Percentiles rank a stretch among this genome's conserved stretches.
Evolutionary conservation across 495 filamentous ascomycete species (phyloP).

Genomic region (Bacidia gigantensis): DNA sequence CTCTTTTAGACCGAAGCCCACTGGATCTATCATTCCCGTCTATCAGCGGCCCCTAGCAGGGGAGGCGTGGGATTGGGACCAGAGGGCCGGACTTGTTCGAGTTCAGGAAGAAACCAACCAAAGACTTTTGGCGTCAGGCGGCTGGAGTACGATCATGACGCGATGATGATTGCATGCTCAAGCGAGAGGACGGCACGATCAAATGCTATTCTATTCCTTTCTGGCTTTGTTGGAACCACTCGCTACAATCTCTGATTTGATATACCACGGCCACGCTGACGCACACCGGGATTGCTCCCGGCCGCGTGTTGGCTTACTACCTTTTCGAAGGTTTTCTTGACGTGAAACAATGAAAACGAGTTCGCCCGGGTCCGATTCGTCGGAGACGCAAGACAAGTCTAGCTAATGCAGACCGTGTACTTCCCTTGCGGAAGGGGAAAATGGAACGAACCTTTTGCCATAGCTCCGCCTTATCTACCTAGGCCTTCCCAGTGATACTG

Average conservation of each 20-base stretch:
- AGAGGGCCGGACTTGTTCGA: background rate
- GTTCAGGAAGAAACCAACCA: background rate
- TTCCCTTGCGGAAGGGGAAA: conserved; percentile 3
- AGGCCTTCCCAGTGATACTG: too few relatives aligned
- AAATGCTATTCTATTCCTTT: background rate
- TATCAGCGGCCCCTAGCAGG: conserved; percentile 3
- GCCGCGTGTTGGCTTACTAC: background rate
- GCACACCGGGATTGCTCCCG: background rate
- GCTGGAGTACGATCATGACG: background rate
- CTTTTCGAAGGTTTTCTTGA: background rate
- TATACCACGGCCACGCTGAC: background rate
- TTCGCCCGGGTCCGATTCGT: background rate
- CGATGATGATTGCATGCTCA: background rate
- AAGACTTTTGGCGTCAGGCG: background rate
- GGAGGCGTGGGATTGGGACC: background rate
- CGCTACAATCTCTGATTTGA: background rate
- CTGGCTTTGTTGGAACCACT: background rate
- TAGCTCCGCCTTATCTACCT: background rate
- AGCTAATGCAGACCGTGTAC: background rate
- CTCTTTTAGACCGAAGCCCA: too few relatives aligned
- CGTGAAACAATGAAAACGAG: background rate
- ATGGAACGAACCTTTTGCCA: conserved; percentile 3
- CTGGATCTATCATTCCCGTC: background rate
- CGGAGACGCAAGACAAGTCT: background rate
- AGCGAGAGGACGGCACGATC: background rate